These are phyloP conservation scores for Pythium periplocum DNA, from an alignment of 352 stramenopile genomes.

Conservation along the genomic window DNA sequence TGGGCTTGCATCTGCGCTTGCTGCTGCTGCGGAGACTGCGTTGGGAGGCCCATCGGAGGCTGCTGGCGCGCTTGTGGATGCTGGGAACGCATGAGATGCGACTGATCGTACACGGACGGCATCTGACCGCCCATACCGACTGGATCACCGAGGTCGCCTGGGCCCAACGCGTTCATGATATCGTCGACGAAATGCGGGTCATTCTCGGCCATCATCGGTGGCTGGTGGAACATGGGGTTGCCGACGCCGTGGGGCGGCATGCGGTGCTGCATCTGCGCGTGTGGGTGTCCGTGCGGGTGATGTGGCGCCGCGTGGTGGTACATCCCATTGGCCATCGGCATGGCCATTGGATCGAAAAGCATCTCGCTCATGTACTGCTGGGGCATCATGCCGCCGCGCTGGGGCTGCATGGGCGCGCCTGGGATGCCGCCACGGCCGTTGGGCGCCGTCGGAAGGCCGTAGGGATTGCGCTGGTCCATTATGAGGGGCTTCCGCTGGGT, in stretches of 20 bases:
- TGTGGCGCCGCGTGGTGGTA: slow-evolving; percentile 31
- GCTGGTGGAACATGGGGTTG: slow-evolving; percentile 41
- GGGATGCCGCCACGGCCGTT: slow-evolving; percentile 22
- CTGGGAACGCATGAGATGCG: slow-evolving; percentile 41
- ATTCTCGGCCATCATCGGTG: slow-evolving; percentile 52
- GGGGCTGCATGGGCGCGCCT: slow-evolving; percentile 30
- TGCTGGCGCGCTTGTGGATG: slow-evolving; percentile 22
- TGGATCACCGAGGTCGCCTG: slow-evolving; percentile 34
- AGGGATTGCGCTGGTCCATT: slow-evolving; percentile 66
- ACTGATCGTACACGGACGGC: slow-evolving; percentile 56
- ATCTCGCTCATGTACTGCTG: slow-evolving; percentile 77
- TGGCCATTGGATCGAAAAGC: slow-evolving; percentile 63
- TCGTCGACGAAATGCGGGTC: slow-evolving; percentile 70
- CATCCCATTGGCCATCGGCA: slow-evolving; percentile 55
- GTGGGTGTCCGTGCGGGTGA: slow-evolving; percentile 11
- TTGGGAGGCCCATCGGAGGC: slow-evolving; percentile 22
- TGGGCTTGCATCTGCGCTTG: slow-evolving; percentile 19
- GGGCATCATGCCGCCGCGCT: slow-evolving; percentile 33
- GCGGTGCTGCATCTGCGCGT: slow-evolving; percentile 19
- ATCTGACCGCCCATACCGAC: slow-evolving; percentile 45
- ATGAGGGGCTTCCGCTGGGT: not conserved
- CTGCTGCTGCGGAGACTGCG: slow-evolving; percentile 24
- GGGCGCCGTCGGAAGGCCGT: slow-evolving; percentile 37
- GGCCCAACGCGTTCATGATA: slow-evolving; percentile 54
- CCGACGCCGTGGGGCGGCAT: slow-evolving; percentile 20